Evolutionary conservation across 2,329 filamentous ascomycete species (phyloP), one percentile per base, ranked within the genome.

Genomic region (Aspergillus novoparasiticus): DNA sequence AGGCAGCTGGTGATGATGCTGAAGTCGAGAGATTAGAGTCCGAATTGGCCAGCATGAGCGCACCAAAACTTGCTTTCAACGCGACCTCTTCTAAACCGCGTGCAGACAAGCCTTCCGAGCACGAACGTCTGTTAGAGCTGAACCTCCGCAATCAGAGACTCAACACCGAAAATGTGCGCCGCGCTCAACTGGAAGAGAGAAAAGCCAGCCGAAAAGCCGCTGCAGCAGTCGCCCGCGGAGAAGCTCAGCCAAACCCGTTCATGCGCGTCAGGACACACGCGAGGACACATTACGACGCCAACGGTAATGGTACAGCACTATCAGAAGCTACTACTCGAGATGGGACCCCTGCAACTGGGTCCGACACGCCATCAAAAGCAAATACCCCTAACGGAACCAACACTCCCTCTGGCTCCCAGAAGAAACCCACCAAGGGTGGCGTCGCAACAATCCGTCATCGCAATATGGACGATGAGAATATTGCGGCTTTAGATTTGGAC

Each of bases 401-500:
- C 46, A 73, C 70, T 14, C 68, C 66, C 19, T 68, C 62, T n/a
- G 62, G 61, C 51, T 70, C 67, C 2, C 71, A 74, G 48, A 78
- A 76, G 60, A 77, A 78, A 63, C 72, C 71, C 32, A 68, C 76
- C 43, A 79, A 81, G 63, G 75, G 71, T 4, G 84, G 85, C 1
- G 75, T 86, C 67, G 88, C 88, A 14, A 90, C 93, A 56, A 91
- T 94, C 73, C 89, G 84, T 69, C 85, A 91, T 79, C 89, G 90
- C 34, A 86, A 93, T 62, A 90, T 91, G 83, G 94, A 97, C 66
- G 95, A 98, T 74, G 95, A 98, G 73, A 90, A 97, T 61, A 94
- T 98, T 77, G 93, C 90, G 1, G 86, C 89, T 30, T 82, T 98
- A 82, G 95, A 98, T 76, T 81, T 98, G 71, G 94, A 93, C 32